Conservation (phyloP, 805 yeast species). For the Candida arabinofermentans region DNA sequence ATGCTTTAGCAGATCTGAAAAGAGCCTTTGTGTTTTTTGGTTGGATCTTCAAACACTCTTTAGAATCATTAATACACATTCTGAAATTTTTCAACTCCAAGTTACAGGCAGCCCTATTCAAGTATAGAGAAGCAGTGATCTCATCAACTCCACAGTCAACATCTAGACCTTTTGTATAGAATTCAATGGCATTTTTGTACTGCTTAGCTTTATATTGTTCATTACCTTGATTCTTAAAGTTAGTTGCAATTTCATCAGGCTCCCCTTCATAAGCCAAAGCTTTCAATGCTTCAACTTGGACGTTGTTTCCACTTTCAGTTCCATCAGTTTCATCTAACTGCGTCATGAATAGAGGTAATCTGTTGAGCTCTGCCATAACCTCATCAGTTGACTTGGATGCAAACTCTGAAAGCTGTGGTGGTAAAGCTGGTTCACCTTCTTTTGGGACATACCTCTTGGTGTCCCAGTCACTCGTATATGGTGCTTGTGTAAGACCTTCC, state of each 20-base stretch:
- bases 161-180: constrained; percentile 76
- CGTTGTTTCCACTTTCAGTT: constrained; percentile 67
- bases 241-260: constrained; percentile 85
- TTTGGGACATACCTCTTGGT: constrained; percentile 23
- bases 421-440: constrained; percentile 66
- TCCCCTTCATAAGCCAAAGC: constrained; percentile 95
- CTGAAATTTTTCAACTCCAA: constrained; percentile 82
- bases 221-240: constrained; percentile 91
- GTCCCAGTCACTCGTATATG: constrained; percentile 31
- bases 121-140: constrained; percentile 58
- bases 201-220: constrained; percentile 72
- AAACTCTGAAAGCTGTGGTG: constrained; percentile 73
- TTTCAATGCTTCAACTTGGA: constrained; percentile 79
- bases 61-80: constrained; percentile 82
- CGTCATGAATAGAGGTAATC: constrained; percentile 93
- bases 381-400: constrained; percentile 69
- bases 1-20: constrained; percentile 81
- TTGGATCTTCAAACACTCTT: constrained; percentile 59
- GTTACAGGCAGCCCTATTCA: constrained; percentile 91
- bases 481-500: constrained; percentile 9
- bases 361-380: constrained; percentile 70
- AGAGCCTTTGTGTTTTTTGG: constrained; percentile 79
- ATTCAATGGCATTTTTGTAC: constrained; percentile 72
- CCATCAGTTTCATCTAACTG: constrained; percentile 74
- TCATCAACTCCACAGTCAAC: constrained; percentile 55